A percentile compares a stretch with the other conserved stretches of the same genome.
Conservation (phyloP, 371 early-diverging fungal genomes). For the Lichtheimia hyalospora region DNA sequence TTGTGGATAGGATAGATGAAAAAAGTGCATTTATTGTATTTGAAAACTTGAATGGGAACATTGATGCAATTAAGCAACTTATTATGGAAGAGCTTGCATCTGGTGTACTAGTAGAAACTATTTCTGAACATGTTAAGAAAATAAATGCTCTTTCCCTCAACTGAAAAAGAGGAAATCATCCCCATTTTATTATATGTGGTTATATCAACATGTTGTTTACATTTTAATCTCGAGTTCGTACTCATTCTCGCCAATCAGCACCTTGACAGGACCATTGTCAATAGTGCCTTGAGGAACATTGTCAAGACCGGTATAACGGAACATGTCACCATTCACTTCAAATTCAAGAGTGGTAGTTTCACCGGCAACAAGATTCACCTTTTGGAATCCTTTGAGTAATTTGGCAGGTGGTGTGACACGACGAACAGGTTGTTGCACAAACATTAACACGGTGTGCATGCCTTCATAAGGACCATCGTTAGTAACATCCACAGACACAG, state of each 20-base stretch:
- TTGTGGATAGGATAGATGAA: conserved; percentile 24
- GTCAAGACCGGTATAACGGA: conserved; percentile 36
- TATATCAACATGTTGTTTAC: not conserved
- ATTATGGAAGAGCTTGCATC: conserved; percentile 2
- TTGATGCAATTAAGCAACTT: conserved; percentile 1
- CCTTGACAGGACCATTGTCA: conserved; percentile 28
- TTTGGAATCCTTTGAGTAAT: conserved; percentile 54
- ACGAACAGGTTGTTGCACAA: conserved; percentile 58
- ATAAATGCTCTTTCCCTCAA: not conserved
- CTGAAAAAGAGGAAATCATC: too few relatives aligned
- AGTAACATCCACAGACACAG: conserved; percentile 44
- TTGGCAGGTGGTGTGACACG: conserved; percentile 33
- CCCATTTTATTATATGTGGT: too few relatives aligned
- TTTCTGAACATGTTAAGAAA: conserved; percentile 10
- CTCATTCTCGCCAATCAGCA: conserved; percentile 26
- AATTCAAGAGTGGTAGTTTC: conserved; percentile 48
- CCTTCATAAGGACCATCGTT: conserved; percentile 52
- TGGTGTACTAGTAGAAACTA: conserved; percentile 14
- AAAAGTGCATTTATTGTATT: conserved; percentile 32
- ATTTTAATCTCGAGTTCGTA: conserved; percentile 19
- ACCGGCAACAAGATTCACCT: conserved; percentile 43
- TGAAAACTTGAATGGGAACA: conserved; percentile 20
- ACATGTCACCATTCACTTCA: conserved; percentile 29
- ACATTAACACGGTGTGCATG: conserved; percentile 63
- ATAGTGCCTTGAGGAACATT: conserved; percentile 20